Evolutionary conservation across 1,284 basidiomycete species (phyloP), one percentile per base, ranked within the genome.

Genomic region (Sphagnurus paluster): DNA sequence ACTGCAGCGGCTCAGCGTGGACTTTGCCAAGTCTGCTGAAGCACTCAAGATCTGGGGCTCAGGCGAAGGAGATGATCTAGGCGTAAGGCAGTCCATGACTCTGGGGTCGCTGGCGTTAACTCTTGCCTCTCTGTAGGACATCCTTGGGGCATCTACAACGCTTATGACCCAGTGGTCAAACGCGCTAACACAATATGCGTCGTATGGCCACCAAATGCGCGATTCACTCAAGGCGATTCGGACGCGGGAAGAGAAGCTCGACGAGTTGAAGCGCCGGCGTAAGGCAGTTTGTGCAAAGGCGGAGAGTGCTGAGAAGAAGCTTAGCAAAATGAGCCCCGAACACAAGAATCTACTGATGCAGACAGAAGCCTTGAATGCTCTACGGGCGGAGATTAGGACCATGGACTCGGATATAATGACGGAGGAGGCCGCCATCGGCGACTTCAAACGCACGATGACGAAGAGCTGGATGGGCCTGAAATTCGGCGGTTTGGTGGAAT

Each of bases 251-350:
- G 94, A 98, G 63, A 73, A 71, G 5, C 77, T 96, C 3, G 90
- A 93, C 46, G 85, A 90, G 7, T 69, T 94, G 26, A 85, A 84
- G 57, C 76, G 82, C 16, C 76, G 84, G 14, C 76, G 93, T 46
- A 83, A 84, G 53, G 72, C 73, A 5, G 74, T 93, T 3, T 77
- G 75, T 10, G 66, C 77, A 20, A 88, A 89, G 52, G 90, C 93
- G 0, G 94, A 97, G 49, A 66, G 79, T n/a, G 92, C 92, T 0
- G 93, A 97, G 62, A 88, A 79, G 73, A 96, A 94, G 65, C 76
- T 98, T 20, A 80, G 79, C 62, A 96, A 89, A 72, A 97, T 97
- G 93, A 82, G 80, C 42, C 79, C 90, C 0, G 93, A 93, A 68
- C 86, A 97, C 72, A 98, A 97, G 75, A 88, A 90, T 58, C 69